phyloP scores from a whole-genome alignment of 2,329 filamentous ascomycete genomes.

The Xenoacremonium recifei region DNA sequence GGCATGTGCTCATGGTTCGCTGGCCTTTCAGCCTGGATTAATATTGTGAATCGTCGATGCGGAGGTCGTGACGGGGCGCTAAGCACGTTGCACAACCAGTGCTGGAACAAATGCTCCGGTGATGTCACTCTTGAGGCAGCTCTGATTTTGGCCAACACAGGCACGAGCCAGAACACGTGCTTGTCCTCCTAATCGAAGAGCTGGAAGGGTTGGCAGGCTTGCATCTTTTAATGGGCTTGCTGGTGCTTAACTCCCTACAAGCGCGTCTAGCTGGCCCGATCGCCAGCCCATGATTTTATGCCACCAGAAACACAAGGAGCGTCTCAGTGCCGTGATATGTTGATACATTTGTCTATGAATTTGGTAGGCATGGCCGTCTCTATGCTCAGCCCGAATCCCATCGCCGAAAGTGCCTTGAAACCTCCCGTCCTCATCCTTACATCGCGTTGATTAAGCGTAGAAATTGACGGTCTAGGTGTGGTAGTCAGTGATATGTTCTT shows the following conservation, averaged over 20 bases:
- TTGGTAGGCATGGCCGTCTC: slow-evolving; percentile 15
- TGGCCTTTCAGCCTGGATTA: too few relatives aligned
- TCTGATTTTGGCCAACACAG: too few relatives aligned
- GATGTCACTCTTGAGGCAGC: neutral
- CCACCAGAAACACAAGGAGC: neutral
- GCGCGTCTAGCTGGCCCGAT: too few relatives aligned
- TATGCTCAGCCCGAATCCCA: slow-evolving; percentile 15
- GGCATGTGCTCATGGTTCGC: too few relatives aligned
- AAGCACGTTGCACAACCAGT: too few relatives aligned
- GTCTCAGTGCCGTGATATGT: slow-evolving; percentile 7
- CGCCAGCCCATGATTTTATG: too few relatives aligned
- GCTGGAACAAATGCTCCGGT: slow-evolving; percentile 21
- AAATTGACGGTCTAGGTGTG: slow-evolving; percentile 54
- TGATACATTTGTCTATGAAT: slow-evolving; percentile 28
- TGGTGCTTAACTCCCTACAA: too few relatives aligned
- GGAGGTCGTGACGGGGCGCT: neutral
- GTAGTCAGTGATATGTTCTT: slow-evolving; percentile 13
- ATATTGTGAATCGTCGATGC: neutral
- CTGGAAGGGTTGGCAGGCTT: too few relatives aligned
- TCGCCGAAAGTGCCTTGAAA: neutral
- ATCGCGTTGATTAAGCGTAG: slow-evolving; percentile 40
- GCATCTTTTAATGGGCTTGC: too few relatives aligned
- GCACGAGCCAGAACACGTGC: too few relatives aligned
- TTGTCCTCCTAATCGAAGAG: too few relatives aligned
- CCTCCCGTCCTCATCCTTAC: slow-evolving; percentile 3